Conservation (phyloP, 352 stramenopile genomes). For the Pythium rhizo-oryzae region DNA sequence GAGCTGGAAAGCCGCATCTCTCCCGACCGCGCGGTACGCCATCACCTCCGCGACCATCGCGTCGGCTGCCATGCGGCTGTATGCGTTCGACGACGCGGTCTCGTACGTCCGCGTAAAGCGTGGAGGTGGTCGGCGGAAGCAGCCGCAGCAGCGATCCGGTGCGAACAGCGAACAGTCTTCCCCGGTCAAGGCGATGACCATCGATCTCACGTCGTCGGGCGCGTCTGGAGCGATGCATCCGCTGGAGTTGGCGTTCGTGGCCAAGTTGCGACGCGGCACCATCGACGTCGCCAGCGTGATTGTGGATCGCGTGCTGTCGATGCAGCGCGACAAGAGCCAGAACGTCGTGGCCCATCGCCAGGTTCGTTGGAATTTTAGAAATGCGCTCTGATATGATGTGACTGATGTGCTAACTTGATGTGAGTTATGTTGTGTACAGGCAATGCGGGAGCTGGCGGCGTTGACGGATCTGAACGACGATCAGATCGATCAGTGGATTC, state of each 20-base stretch:
- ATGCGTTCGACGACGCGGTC: constrained; percentile 78
- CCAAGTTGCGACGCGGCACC: constrained; percentile 36
- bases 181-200: constrained; percentile 30
- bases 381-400: background rate
- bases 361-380: constrained; percentile 14
- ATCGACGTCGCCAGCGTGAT: constrained; percentile 48
- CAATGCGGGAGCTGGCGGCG: constrained; percentile 51
- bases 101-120: constrained; percentile 72
- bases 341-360: constrained; percentile 50
- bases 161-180: constrained; percentile 36
- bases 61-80: constrained; percentile 72
- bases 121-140: constrained; percentile 48
- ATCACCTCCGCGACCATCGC: constrained; percentile 67
- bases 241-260: constrained; percentile 57
- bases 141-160: constrained; percentile 33
- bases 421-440: constrained; percentile 29
- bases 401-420: background rate
- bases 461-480: constrained; percentile 62
- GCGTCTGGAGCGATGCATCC: constrained; percentile 36
- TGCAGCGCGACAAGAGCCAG: constrained; percentile 56
- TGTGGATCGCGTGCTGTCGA: constrained; percentile 52
- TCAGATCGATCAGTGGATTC: constrained; percentile 72
- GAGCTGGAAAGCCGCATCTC: constrained; percentile 66
- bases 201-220: constrained; percentile 24
- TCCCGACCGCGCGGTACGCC: constrained; percentile 63